phyloP scores from a whole-genome alignment of 2,329 filamentous ascomycete genomes.

The Fusarium sp. region DNA sequence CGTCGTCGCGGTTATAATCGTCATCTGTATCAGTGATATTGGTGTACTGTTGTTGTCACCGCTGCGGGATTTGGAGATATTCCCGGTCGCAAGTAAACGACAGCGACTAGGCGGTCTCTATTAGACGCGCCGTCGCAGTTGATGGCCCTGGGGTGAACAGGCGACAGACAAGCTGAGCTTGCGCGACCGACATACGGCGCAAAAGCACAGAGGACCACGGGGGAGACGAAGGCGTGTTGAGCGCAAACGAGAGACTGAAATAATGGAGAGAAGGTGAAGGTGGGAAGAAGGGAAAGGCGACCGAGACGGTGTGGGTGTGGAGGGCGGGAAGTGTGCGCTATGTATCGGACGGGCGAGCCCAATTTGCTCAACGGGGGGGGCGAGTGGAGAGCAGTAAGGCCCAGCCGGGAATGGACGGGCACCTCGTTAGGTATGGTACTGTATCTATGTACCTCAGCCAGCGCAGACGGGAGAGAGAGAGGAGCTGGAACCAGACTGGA shows the following conservation, averaged over 20 bases:
- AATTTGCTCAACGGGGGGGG: slow-evolving; percentile 22
- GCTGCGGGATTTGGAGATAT: slow-evolving; percentile 17
- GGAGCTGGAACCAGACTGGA: slow-evolving; percentile 29
- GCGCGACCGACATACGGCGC: slow-evolving; percentile 33
- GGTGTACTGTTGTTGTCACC: slow-evolving; percentile 26
- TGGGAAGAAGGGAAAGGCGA: slow-evolving; percentile 42
- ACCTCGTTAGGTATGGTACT: slow-evolving; percentile 1
- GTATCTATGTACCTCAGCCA: background rate
- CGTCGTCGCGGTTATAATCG: slow-evolving; percentile 18
- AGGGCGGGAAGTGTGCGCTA: slow-evolving; percentile 42
- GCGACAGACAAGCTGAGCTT: slow-evolving; percentile 28
- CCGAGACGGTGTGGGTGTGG: slow-evolving; percentile 38
- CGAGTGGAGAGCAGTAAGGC: slow-evolving; percentile 16
- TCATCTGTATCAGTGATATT: slow-evolving; percentile 17
- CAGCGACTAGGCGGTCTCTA: slow-evolving; percentile 14
- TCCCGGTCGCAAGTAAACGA: slow-evolving; percentile 33
- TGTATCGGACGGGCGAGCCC: slow-evolving; percentile 34
- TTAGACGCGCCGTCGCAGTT: slow-evolving; percentile 35
- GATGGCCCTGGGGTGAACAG: slow-evolving; percentile 21
- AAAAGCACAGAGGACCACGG: slow-evolving; percentile 33
- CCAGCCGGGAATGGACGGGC: slow-evolving; percentile 28
- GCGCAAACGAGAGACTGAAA: slow-evolving; percentile 50
- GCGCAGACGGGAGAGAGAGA: slow-evolving; percentile 7
- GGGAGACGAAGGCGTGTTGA: slow-evolving; percentile 37
- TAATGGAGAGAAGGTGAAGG: slow-evolving; percentile 47